Percentiles rank a stretch among this genome's conserved stretches.
Evolutionary conservation across 2,329 filamentous ascomycete species (phyloP).

Genomic region (Metarhizium guizhouense): DNA sequence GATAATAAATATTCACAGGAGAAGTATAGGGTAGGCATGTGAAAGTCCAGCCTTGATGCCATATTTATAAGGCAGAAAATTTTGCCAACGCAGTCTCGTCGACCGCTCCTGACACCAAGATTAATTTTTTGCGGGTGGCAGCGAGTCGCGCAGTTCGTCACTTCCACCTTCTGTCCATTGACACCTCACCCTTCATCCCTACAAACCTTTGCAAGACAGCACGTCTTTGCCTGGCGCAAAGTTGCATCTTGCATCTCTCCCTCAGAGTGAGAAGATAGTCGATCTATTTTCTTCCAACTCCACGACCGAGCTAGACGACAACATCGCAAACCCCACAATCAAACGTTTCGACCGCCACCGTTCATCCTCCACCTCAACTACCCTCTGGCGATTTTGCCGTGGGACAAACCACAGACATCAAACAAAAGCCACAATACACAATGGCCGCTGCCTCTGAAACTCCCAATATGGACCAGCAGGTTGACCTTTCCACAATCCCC

Average conservation of each 20-base stretch:
- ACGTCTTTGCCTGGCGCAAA: conserved; percentile 32
- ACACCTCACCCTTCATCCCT: conserved; percentile 9
- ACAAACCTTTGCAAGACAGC: conserved; percentile 8
- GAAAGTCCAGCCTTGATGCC: background rate
- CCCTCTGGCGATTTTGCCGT: conserved; percentile 7
- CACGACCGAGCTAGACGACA: conserved; percentile 3
- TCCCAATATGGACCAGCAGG: conserved; percentile 40
- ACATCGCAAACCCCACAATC: conserved; percentile 4
- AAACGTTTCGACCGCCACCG: conserved; percentile 7
- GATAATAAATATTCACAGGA: background rate
- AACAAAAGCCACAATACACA: conserved; percentile 9
- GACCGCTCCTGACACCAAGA: background rate
- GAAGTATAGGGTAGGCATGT: background rate
- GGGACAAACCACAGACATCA: background rate
- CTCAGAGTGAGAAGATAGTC: conserved; percentile 18
- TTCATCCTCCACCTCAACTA: conserved; percentile 13
- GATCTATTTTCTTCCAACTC: conserved; percentile 14
- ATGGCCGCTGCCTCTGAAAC: conserved; percentile 28
- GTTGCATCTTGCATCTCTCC: conserved; percentile 12
- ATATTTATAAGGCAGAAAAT: background rate
- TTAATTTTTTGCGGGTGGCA: background rate
- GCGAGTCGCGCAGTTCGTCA: conserved; percentile 8
- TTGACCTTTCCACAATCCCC: conserved; percentile 60
- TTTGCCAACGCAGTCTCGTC: no score
- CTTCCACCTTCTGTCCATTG: conserved; percentile 10